phyloP scores from a whole-genome alignment of 225 moss, liverwort and hornwort genomes.

The Rhytidiadelphus loreus region DNA sequence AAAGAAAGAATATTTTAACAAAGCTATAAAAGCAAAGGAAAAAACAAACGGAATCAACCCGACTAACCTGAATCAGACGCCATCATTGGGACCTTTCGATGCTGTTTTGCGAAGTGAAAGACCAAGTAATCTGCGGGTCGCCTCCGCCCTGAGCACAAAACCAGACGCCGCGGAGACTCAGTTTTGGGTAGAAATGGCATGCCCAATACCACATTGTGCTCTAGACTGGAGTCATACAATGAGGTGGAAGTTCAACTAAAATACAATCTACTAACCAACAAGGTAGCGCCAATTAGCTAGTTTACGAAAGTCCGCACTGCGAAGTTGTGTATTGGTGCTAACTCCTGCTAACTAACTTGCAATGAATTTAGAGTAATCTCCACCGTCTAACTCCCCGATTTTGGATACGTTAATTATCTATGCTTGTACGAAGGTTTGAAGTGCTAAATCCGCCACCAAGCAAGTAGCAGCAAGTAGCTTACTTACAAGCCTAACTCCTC shows the following conservation, averaged over 20 bases:
- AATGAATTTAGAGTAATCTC: background rate
- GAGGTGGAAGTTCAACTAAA: background rate
- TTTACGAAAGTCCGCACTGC: background rate
- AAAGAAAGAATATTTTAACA: background rate
- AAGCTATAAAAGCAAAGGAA: background rate
- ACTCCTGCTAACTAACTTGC: background rate
- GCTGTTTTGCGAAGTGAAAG: constrained; percentile 20
- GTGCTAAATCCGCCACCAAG: background rate
- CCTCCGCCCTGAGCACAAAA: constrained; percentile 34
- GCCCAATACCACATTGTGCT: background rate
- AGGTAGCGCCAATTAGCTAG: background rate
- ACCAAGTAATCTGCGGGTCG: constrained; percentile 40
- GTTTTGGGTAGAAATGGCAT: background rate
- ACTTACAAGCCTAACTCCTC: background rate
- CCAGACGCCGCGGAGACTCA: background rate
- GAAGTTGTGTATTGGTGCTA: background rate
- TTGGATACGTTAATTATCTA: background rate
- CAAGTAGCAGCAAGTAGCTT: background rate
- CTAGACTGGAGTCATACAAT: background rate
- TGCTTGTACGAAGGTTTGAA: background rate
- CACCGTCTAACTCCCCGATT: background rate
- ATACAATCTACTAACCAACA: background rate
- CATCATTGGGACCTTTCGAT: background rate
- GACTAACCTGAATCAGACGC: constrained; percentile 2
- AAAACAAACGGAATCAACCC: background rate